Conservation (phyloP, 108 stramenopile genomes). For the Seminavis robusta region DNA sequence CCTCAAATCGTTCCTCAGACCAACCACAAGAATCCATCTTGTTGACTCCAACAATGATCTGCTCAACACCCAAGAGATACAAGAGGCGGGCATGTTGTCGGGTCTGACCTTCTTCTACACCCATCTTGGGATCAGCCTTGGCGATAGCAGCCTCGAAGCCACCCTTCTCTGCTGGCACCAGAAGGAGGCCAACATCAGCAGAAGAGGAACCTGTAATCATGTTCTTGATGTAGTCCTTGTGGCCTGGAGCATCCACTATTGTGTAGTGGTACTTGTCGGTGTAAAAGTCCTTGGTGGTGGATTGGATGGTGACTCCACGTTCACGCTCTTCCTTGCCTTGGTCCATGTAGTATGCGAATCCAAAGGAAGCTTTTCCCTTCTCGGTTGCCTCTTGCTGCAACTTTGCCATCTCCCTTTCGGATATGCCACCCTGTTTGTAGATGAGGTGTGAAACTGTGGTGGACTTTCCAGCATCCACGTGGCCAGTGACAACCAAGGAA, state of each 20-base stretch:
- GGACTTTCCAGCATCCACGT: conserved; percentile 48
- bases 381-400: conserved; percentile 54
- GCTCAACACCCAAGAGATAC: conserved; percentile 66
- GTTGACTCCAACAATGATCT: too few species aligned
- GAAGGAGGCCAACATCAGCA: conserved; percentile 65
- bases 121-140: conserved; percentile 57
- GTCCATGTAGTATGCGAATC: conserved; percentile 70
- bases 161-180: conserved; percentile 70
- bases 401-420: conserved; percentile 66
- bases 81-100: conserved; percentile 70
- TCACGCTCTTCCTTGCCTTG: conserved; percentile 71
- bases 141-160: too few species aligned
- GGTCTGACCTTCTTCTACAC: conserved; percentile 69
- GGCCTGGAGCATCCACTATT: conserved; percentile 68
- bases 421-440: conserved; percentile 67
- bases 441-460: conserved; percentile 63
- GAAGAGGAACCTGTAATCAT: conserved; percentile 70
- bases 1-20: conserved; percentile 57
- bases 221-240: conserved; percentile 82
- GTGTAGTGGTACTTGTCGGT: conserved; percentile 75
- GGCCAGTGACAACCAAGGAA: conserved; percentile 53
- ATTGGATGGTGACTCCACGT: conserved; percentile 67
- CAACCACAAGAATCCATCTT: conserved; percentile 68
- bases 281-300: conserved; percentile 73
- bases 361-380: conserved; percentile 69